Base-by-base conservation (phyloP, 2,329 filamentous ascomycete species). In the Aspergillus transmontanensis region DNA sequence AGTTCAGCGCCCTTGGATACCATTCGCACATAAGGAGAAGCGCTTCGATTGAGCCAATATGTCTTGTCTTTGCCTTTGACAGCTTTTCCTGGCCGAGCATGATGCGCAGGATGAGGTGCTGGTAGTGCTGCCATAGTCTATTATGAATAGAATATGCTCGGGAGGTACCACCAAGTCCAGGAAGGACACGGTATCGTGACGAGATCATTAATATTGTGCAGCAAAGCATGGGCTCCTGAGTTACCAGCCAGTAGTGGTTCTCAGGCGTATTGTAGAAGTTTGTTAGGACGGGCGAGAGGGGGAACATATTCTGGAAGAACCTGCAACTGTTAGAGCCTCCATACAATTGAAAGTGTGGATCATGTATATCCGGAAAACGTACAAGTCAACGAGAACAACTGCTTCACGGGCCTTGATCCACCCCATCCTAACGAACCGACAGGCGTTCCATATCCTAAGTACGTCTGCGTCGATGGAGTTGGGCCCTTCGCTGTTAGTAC, bases 391-490 rank as follows among this genome's bases (percentile, higher is more conserved):
- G 53, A 83, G 82, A 5, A 76, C 79, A 5, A 85, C 74, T 10
- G 82, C 83, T 66, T 86, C 84, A 45, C 80, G 77, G 1, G 84
- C 82, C 0, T 82, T 82, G 57, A 86, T 81, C 83, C 83, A 85
- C 0, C 83, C 84, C 79, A 83, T 82, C 60, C 80, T 80, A 23
- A 85, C 83, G 62, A 84, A 85, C 1, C 83, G 79, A 65, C 80
- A 83, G 0, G 75, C 72, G n/a, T 80, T 81, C 82, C 82, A 84
- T 30, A 81, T 69, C 26, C 76, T 74, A 6, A 83, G 68, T 14
- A 79, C 77, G 32, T 76, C 72, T 12, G 58, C 10, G 10, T 43
- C 11, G 5, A 26, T 6, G 6, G 6, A 23, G 14, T 7, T 21
- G 10, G 6, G 5, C 9, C 21, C 14, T n/a, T 54, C 41, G 2